These are phyloP conservation scores for Hypoxylon sp. DNA, from an alignment of 2,329 filamentous ascomycete genomes.

Conservation along the genomic window DNA sequence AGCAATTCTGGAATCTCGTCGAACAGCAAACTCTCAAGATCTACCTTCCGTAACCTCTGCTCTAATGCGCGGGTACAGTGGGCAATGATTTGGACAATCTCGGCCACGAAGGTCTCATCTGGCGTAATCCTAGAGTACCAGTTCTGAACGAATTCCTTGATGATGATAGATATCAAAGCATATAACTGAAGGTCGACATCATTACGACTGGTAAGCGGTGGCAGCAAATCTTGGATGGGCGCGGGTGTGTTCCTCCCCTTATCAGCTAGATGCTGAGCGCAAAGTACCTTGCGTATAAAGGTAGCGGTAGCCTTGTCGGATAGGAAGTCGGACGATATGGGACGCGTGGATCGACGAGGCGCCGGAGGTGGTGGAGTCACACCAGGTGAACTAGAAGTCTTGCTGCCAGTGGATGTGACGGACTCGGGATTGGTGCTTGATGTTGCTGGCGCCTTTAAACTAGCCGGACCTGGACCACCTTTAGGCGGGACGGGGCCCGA, in stretches of 20 bases:
- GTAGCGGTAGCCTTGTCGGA: conserved; percentile 85
- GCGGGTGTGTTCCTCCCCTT: conserved; percentile 67
- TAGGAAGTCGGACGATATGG: conserved; percentile 65
- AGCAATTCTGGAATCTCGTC: conserved; percentile 90
- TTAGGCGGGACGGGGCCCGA: conserved; percentile 45
- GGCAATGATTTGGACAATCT: conserved; percentile 90
- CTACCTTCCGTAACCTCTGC: conserved; percentile 84
- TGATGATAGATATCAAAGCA: conserved; percentile 88
- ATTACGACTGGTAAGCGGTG: conserved; percentile 93
- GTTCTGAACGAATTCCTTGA: conserved; percentile 89
- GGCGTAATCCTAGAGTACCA: conserved; percentile 96
- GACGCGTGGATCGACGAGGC: conserved; percentile 53
- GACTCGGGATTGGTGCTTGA: conserved; percentile 51
- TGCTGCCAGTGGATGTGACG: conserved; percentile 37
- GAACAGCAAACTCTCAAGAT: conserved; percentile 85
- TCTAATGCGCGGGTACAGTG: conserved; percentile 92
- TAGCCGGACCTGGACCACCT: conserved; percentile 42
- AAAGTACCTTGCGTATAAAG: conserved; percentile 87
- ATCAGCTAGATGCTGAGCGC: conserved; percentile 76
- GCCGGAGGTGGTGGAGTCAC: conserved; percentile 53
- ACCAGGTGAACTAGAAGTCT: conserved; percentile 43
- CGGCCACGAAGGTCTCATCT: conserved; percentile 88
- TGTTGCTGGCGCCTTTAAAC: conserved; percentile 48
- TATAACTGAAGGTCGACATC: conserved; percentile 95
- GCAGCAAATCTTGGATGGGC: conserved; percentile 85